These are phyloP conservation scores for Micractinium conductrix DNA, from an alignment of 139 green algal genomes.

Conservation along the genomic window DNA sequence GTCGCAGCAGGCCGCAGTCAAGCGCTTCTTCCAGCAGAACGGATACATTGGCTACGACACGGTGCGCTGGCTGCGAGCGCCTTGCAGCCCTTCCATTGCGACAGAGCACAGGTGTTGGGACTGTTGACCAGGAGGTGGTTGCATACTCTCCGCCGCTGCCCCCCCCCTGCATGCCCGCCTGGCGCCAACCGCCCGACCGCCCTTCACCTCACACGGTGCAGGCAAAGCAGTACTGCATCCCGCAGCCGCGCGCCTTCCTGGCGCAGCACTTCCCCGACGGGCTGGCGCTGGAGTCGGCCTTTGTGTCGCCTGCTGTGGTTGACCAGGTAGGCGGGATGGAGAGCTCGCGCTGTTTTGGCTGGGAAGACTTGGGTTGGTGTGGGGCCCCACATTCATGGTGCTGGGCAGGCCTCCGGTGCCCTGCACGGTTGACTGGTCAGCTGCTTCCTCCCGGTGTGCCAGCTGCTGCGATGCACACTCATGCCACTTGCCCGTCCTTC, in stretches of 20 bases:
- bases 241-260: slow-evolving; percentile 58
- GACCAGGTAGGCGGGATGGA: slow-evolving; percentile 55
- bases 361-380: background rate
- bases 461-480: background rate
- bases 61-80: slow-evolving; percentile 27
- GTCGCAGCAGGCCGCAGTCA: slow-evolving; percentile 72
- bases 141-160: no score
- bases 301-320: slow-evolving; percentile 66
- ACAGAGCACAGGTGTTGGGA: no score
- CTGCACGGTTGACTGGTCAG: background rate
- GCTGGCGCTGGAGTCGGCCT: slow-evolving; percentile 66
- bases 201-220: background rate
- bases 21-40: slow-evolving; percentile 86
- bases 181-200: no score
- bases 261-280: slow-evolving; percentile 67
- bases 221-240: slow-evolving; percentile 62
- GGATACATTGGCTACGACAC: slow-evolving; percentile 79
- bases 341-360: background rate
- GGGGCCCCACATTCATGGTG: no score
- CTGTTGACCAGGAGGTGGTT: no score
- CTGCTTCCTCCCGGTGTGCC: no score
- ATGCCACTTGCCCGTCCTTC: background rate
- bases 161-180: background rate
- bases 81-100: no score
- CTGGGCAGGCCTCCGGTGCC: no score